Evolutionary conservation across 257 asterid genomes (phyloP), one percentile per base, ranked within the genome.

Genomic region (Anisodus tanguticus): DNA sequence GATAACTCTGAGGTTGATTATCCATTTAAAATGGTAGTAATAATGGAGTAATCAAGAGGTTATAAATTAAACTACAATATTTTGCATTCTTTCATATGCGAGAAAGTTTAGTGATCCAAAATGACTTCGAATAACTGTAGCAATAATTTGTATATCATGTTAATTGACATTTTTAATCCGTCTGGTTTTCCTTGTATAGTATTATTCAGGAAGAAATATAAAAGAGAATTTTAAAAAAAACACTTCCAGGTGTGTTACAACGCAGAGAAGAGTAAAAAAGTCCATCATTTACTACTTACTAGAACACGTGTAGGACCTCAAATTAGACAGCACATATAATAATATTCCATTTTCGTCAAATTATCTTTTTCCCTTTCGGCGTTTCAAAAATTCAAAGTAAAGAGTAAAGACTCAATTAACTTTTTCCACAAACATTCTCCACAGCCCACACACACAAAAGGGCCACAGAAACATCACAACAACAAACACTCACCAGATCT

Each of bases 401-500:
- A 17, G 26, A 71, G 79, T 71, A 69, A 59, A 17, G 26, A 22
- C 26, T 22, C 3, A 6, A 16, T 59, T 17, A 17, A n/a, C 79
- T n/a, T 71, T 49, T 43, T n/a, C 37, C 17, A 2, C 78, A 41
- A 69, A 39, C 78, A 69, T 41, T 69, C 54, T 4, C 53, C 26
- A n/a, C n/a, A n/a, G n/a, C n/a, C n/a, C n/a, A 22, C 26, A 22
- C 26, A 22, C 26, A 22, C 26, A 55, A 55, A 55, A 26, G 26
- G 26, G 26, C 0, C 78, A n/a, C 64, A 22, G 41, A 12, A 22
- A 22, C 26, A 22, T 22, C n/a, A 54, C 17, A 54, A 26, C 69
- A 47, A 71, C 51, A 70, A 49, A 64, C 26, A 22, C 26, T 22
- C 77, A 31, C 37, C 45, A 86, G 93, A 91, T 92, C 90, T 87